Evolutionary conservation across 1,284 basidiomycete genomes (phyloP), one percentile per base, ranked within the genome.

Genomic region (Ceratobasidium sp.): DNA sequence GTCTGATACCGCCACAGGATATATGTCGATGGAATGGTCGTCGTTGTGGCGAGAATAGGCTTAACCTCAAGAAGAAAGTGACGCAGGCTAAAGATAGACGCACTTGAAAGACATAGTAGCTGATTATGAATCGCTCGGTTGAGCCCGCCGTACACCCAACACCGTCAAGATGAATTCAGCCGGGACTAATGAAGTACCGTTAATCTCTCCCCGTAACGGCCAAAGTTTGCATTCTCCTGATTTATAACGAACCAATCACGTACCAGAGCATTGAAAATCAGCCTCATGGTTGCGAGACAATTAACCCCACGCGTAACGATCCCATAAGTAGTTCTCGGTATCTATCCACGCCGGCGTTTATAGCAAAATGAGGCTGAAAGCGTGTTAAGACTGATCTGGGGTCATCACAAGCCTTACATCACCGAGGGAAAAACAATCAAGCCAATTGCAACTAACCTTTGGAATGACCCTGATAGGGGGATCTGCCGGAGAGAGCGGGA

Each of bases 41-140:
- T 54, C 18, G n/a, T 41, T 41, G 20, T 54, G 52, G 52, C 52
- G n/a, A 54, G n/a, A 54, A 54, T n/a, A n/a, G n/a, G 10, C 52
- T n/a, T 54, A 54, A 23, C 52, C 52, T 54, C 52, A n/a, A n/a
- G n/a, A n/a, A 54, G 52, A 54, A 54, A 54, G 27, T 23, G 52
- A 3, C n/a, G n/a, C 20, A 23, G 23, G 2, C 8, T 54, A 10
- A 23, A n/a, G 52, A 54, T 54, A 20, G 52, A 23, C 8, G n/a
- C 23, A 23, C 23, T 14, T 20, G 48, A 50, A 7, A 16, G 20
- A 50, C 48, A 16, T 4, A 14, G 20, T 20, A 20, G 48, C 0
- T 14, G 14, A 50, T 14, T 4, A 7, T 14, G 16, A 50, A 41
- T 41, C 38, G 38, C 10, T 41, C 38, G 38, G 38, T 41, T 41